A percentile compares a stretch with the other conserved stretches of the same genome.
phyloP scores from a whole-genome alignment of 495 filamentous ascomycete species.

The Talaromyces adpressus region DNA sequence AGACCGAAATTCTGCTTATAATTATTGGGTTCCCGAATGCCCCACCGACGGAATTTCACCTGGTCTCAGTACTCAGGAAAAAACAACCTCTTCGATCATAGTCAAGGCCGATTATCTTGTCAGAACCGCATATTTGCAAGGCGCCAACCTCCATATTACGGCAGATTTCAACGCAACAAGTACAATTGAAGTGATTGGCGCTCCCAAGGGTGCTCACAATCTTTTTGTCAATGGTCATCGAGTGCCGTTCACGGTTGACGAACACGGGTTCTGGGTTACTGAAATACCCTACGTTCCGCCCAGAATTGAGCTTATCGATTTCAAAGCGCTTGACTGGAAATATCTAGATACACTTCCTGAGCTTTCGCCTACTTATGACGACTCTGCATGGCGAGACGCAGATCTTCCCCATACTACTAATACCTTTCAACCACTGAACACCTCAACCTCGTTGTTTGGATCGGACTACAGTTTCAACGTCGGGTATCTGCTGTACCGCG shows the following conservation, averaged over 20 bases:
- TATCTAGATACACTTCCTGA: constrained; percentile 66
- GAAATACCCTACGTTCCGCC: constrained; percentile 46
- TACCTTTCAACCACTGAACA: constrained; percentile 43
- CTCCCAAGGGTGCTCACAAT: constrained; percentile 36
- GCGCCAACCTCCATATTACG: constrained; percentile 46
- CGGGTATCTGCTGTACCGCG: constrained; percentile 61
- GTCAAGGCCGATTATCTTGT: constrained; percentile 69
- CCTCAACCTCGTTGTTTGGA: constrained; percentile 57
- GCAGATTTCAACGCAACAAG: constrained; percentile 69
- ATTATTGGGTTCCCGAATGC: constrained; percentile 59
- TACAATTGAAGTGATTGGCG: constrained; percentile 57
- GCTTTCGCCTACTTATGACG: constrained; percentile 53
- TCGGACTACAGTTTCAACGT: constrained; percentile 70
- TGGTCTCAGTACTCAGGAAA: constrained; percentile 29
- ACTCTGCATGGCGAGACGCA: constrained; percentile 56
- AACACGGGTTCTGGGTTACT: constrained; percentile 45
- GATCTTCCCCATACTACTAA: constrained; percentile 51
- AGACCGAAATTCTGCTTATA: constrained; percentile 53
- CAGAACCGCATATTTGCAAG: constrained; percentile 48
- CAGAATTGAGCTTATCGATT: constrained; percentile 42
- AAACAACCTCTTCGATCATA: constrained; percentile 46
- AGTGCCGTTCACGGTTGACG: constrained; percentile 29
- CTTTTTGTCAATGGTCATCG: constrained; percentile 54
- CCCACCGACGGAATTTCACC: constrained; percentile 21
- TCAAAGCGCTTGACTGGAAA: constrained; percentile 57